Conservation (phyloP, 768 basidiomycete species). For the Agaricus subrufescens region DNA sequence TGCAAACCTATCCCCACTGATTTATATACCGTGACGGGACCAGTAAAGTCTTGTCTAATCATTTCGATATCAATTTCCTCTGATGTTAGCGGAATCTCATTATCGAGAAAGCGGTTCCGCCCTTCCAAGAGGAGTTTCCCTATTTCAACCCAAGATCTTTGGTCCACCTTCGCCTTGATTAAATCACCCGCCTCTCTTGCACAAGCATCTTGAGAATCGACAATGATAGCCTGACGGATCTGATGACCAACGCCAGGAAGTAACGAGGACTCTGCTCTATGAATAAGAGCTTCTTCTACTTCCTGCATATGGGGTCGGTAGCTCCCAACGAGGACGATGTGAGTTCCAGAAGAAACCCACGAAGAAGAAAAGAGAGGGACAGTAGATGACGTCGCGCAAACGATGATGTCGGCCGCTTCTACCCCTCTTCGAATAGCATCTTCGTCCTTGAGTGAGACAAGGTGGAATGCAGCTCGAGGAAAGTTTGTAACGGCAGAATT, state of each 20-base stretch:
- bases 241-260: not conserved
- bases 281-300: slow-evolving; percentile 54
- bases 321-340: slow-evolving; percentile 76
- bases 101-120: slow-evolving; percentile 7
- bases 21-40: slow-evolving; percentile 77
- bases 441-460: slow-evolving; percentile 13
- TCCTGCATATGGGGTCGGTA: slow-evolving; percentile 83
- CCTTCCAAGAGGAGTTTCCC: slow-evolving; percentile 50
- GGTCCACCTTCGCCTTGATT: slow-evolving; percentile 43
- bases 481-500: slow-evolving; percentile 18
- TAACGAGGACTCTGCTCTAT: slow-evolving; percentile 34
- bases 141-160: slow-evolving; percentile 54
- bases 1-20: slow-evolving; percentile 86
- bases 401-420: slow-evolving; percentile 47
- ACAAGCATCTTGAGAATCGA: slow-evolving; percentile 74
- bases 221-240: slow-evolving; percentile 39
- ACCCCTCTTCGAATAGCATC: slow-evolving; percentile 27
- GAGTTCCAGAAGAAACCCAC: slow-evolving; percentile 59
- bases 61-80: not conserved
- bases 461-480: slow-evolving; percentile 18
- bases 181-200: slow-evolving; percentile 80
- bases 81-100: not conserved
- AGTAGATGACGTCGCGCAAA: slow-evolving; percentile 74
- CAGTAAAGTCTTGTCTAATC: slow-evolving; percentile 17
- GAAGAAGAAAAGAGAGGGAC: slow-evolving; percentile 64